Base-by-base conservation (phyloP, 2,329 filamentous ascomycete genomes). In the Epicoccum sorghinum region DNA sequence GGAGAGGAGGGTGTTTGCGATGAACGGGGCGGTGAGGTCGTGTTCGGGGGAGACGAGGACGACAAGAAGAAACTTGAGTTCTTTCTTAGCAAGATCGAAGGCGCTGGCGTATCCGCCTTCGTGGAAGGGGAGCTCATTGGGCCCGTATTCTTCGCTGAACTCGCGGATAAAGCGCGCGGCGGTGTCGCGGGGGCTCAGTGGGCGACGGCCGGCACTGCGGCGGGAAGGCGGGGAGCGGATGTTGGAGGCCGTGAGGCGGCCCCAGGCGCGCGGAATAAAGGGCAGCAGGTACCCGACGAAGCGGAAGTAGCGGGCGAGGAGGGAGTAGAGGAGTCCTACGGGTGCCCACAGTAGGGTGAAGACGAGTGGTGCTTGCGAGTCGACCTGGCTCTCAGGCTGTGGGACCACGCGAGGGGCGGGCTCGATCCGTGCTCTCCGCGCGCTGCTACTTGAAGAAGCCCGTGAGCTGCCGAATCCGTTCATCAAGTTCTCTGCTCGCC, bases 81-180 rank as follows among this genome's bases (percentile, higher is more conserved):
- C 91, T 63, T 87, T 88, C 79, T 98, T 97, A 5, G 93, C 92
- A 33, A 88, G 78, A 69, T 99, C 95, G 58, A 96, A 86, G 0
- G 93, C 92, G 75, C 96, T 90, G 4, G 96, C 93, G 70, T 98
- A 95, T 4, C 93, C 92, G 46, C 89, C 89, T 69, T 97, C 93
- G 62, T 89, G 87, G 73, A 96, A 96, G 0, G 89, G 87, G 4
- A 98, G 77, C 4, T 80, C 80, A 43, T 86, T 84, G 14, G 81
- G 77, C 0, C 91, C 92, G 69, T 97, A 95, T 66, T 96, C 91
- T 75, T 99, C 95, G 67, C 96, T 92, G 62, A 99, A 96, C 66
- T 98, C 93, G 7, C 93, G 86, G 68, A 91, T 89, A 73, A 98
- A 96, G 29, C 95, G 83, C 24, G 90, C 88, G 0, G 93, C 92